phyloP scores from a whole-genome alignment of 768 basidiomycete species.

The Clavaria fumosa region DNA sequence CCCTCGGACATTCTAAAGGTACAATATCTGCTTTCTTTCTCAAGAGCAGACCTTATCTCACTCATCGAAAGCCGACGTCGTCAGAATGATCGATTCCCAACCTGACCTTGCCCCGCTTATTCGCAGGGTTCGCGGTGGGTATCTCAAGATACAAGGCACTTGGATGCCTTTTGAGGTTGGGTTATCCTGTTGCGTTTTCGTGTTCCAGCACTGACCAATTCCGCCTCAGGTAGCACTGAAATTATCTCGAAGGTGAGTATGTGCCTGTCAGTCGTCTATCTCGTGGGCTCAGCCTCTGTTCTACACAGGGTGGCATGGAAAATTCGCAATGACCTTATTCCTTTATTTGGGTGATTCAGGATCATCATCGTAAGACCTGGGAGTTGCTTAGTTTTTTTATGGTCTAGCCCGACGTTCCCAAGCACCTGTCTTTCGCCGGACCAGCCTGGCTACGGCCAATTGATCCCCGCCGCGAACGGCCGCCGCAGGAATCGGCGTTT shows the following conservation, averaged over 20 bases:
- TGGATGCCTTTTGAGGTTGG: constrained; percentile 87
- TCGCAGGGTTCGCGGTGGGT: constrained; percentile 73
- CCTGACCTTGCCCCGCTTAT: constrained; percentile 74
- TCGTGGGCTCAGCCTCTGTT: constrained; percentile 8
- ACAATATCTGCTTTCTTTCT: constrained; percentile 7
- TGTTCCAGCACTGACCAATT: constrained; percentile 6
- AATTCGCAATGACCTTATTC: constrained; percentile 72
- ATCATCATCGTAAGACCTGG: background rate
- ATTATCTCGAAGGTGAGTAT: constrained; percentile 58
- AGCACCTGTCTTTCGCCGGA: constrained; percentile 72
- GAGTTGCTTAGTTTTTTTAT: constrained; percentile 12
- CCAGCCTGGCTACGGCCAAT: constrained; percentile 77
- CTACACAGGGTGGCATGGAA: constrained; percentile 71
- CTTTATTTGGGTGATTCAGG: constrained; percentile 64
- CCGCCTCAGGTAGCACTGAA: constrained; percentile 55
- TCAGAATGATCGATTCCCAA: constrained; percentile 85
- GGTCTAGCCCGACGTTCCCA: constrained; percentile 62
- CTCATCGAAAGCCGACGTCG: constrained; percentile 57
- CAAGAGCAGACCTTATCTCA: constrained; percentile 11
- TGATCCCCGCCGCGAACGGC: constrained; percentile 45
- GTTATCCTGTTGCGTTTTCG: constrained; percentile 8
- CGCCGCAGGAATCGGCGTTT: constrained; percentile 46
- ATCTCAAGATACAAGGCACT: constrained; percentile 85
- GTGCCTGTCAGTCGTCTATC: constrained; percentile 10
- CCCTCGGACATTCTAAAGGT: constrained; percentile 85